phyloP scores from a whole-genome alignment of 2,329 filamentous ascomycete genomes.

The Allantophomopsis lycopodina region DNA sequence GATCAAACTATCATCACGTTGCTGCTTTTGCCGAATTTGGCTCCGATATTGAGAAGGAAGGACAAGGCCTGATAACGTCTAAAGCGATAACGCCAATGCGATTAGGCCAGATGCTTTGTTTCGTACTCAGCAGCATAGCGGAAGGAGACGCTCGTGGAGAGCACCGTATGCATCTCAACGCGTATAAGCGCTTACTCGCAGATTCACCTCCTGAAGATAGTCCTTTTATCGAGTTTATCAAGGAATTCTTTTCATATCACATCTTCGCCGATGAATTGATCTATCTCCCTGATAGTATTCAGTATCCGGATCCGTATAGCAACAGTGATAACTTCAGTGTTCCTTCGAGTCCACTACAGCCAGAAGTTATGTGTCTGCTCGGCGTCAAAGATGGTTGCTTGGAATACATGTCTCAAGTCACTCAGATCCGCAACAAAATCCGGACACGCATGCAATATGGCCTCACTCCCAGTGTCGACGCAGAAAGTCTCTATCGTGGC shows the following conservation, averaged over 20 bases:
- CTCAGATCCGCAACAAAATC: constrained; percentile 61
- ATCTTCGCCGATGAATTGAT: constrained; percentile 51
- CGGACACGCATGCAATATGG: constrained; percentile 49
- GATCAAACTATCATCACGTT: constrained; percentile 41
- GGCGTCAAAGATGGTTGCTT: constrained; percentile 78
- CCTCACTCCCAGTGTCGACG: constrained; percentile 58
- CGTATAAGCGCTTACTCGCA: constrained; percentile 59
- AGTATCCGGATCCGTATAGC: constrained; percentile 15
- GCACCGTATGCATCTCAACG: constrained; percentile 68
- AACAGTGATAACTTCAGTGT: constrained; percentile 2
- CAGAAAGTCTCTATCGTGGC: constrained; percentile 57
- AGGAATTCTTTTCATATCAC: constrained; percentile 78
- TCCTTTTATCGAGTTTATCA: constrained; percentile 57
- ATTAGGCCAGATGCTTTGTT: constrained; percentile 50
- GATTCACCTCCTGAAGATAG: constrained; percentile 46
- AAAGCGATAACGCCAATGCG: constrained; percentile 33
- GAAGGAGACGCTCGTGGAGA: constrained; percentile 47
- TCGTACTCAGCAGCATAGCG: constrained; percentile 41
- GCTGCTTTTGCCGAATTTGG: constrained; percentile 38
- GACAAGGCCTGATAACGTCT: constrained; percentile 27
- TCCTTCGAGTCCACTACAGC: constrained; percentile 1
- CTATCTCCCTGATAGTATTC: constrained; percentile 24
- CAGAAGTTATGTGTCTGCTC: constrained; percentile 36
- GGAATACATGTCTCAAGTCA: constrained; percentile 65
- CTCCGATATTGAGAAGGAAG: constrained; percentile 27